A percentile compares a stretch with the other conserved stretches of the same genome.
These are phyloP conservation scores for Aureobasidium leucospermi DNA, from an alignment of 2,329 filamentous ascomycete species.

Conservation along the genomic window DNA sequence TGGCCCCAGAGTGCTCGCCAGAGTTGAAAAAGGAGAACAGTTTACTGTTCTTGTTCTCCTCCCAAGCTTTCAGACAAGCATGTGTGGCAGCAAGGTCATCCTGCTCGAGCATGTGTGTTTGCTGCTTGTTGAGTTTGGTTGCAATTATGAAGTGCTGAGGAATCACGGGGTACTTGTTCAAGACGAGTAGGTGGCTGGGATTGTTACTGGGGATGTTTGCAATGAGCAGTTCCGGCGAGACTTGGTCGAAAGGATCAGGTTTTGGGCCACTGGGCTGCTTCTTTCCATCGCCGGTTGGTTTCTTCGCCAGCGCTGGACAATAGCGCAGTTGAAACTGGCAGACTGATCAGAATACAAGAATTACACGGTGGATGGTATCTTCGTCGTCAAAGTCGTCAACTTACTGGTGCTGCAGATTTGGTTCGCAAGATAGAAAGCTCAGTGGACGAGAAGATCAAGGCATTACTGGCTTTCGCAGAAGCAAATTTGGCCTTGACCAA, in stretches of 20 bases:
- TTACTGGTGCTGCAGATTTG: conserved; percentile 6
- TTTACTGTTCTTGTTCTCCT: conserved; percentile 19
- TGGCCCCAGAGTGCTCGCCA: conserved; percentile 60
- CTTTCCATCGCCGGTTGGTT: conserved; percentile 44
- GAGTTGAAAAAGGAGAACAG: conserved; percentile 66
- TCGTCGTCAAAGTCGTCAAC: not conserved
- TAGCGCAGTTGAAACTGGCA: conserved; percentile 66
- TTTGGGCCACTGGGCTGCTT: conserved; percentile 29
- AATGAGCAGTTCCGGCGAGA: conserved; percentile 47
- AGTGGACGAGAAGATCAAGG: conserved; percentile 33
- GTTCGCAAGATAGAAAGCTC: conserved; percentile 29
- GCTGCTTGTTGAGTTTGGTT: conserved; percentile 56
- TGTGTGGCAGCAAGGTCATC: conserved; percentile 56
- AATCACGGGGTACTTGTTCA: conserved; percentile 71
- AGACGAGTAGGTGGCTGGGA: conserved; percentile 54
- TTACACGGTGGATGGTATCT: too few species aligned
- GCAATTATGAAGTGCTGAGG: conserved; percentile 65
- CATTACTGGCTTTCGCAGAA: conserved; percentile 28
- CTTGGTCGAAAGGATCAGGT: conserved; percentile 59
- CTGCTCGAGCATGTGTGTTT: conserved; percentile 55
- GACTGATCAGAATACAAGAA: not conserved
- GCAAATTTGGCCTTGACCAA: conserved; percentile 33
- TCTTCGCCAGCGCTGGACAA: conserved; percentile 60
- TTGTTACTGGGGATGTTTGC: conserved; percentile 35
- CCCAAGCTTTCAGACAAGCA: conserved; percentile 54